These are phyloP conservation scores for Funneliformis mosseae DNA, from an alignment of 192 early-diverging fungal genomes.

Conservation along the genomic window DNA sequence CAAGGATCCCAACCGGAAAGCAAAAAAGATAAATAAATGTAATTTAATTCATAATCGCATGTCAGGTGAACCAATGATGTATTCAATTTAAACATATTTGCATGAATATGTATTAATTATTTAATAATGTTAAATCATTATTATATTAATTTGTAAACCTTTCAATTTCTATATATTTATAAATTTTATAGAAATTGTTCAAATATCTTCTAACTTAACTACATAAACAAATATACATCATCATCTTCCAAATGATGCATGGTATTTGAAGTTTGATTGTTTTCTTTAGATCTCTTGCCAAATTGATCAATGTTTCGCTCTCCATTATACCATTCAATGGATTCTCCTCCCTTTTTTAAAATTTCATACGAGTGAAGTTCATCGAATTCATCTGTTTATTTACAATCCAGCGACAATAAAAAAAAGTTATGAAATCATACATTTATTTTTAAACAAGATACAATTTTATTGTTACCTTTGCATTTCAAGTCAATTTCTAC, in stretches of 20 bases:
- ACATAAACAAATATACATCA: neutral
- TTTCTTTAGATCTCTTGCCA: neutral
- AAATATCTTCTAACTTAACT: neutral
- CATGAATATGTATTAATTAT: too few relatives aligned
- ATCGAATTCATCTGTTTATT: neutral
- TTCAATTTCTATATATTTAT: neutral
- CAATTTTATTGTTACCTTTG: neutral
- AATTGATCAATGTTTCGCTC: neutral
- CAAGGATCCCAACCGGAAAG: conserved; percentile 30
- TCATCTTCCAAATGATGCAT: neutral
- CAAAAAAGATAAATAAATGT: conserved; percentile 49
- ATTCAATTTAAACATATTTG: neutral
- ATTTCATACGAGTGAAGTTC: neutral
- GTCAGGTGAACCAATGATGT: neutral
- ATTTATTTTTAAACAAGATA: neutral
- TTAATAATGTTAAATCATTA: neutral
- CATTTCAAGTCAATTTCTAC: neutral
- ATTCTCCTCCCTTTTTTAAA: neutral
- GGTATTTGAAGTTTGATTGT: neutral
- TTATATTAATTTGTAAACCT: neutral
- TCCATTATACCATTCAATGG: neutral
- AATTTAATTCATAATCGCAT: neutral
- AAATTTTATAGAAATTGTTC: neutral
- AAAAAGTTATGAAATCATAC: too few relatives aligned
- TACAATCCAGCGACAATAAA: too few relatives aligned